Conservation (phyloP, 257 asterid genomes). For the Solanum microdontum region DNA sequence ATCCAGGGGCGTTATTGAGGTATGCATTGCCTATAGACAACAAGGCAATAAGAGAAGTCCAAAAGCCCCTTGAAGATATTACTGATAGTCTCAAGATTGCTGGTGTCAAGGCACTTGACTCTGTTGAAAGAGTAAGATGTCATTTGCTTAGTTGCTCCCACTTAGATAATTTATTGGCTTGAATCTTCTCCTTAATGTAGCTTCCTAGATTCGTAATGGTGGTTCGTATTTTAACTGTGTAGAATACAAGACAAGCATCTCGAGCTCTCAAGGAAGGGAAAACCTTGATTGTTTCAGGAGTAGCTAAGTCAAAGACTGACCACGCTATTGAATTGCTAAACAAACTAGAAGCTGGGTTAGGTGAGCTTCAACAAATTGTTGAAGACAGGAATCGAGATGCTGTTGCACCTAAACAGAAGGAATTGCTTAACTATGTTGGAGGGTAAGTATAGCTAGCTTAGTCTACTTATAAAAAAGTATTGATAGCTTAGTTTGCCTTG, state of each 20-base stretch:
- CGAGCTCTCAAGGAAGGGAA: conserved; percentile 72
- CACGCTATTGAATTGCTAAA: conserved; percentile 68
- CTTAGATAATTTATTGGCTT: background rate
- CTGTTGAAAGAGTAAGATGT: conserved; percentile 76
- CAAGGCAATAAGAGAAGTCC: conserved; percentile 93
- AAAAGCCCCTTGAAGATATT: conserved; percentile 95
- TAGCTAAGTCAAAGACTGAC: conserved; percentile 74
- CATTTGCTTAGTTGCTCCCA: background rate
- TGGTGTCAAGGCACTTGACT: conserved; percentile 75
- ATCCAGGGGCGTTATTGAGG: conserved; percentile 86
- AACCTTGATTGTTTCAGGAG: conserved; percentile 62
- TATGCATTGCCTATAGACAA: conserved; percentile 87
- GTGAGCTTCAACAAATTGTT: conserved; percentile 57
- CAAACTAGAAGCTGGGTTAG: conserved; percentile 80
- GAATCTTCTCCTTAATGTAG: background rate
- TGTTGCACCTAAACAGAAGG: conserved; percentile 87
- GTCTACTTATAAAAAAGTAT: background rate
- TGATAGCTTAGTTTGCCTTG: background rate
- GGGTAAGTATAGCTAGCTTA: conserved; percentile 46
- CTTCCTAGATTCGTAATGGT: background rate
- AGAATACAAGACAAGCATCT: conserved; percentile 87
- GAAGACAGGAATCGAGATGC: conserved; percentile 75
- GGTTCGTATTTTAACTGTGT: conserved; percentile 12
- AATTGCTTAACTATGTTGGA: conserved; percentile 89
- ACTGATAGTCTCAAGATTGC: conserved; percentile 84